phyloP scores from a whole-genome alignment of 164 flowering plant species.

The Nelumbo lutea region DNA sequence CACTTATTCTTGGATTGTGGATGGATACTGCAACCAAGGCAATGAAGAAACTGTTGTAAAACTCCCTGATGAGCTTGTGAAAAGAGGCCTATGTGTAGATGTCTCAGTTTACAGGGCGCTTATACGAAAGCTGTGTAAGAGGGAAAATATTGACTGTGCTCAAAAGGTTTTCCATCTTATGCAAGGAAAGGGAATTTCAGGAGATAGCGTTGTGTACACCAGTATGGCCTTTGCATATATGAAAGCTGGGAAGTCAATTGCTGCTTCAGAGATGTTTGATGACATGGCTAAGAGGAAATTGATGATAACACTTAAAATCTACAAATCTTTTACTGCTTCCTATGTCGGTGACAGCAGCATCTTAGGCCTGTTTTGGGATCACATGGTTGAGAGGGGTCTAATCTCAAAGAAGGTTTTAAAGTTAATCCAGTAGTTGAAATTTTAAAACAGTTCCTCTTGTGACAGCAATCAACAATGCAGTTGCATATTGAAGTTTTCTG shows the following conservation, averaged over 20 bases:
- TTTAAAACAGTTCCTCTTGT: no score
- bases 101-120: conserved; percentile 71
- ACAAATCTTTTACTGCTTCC: conserved; percentile 52
- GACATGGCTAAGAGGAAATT: conserved; percentile 61
- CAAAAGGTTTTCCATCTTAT: conserved; percentile 42
- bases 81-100: conserved; percentile 45
- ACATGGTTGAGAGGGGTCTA: conserved; percentile 42
- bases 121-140: conserved; percentile 68
- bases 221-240: conserved; percentile 64
- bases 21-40: conserved; percentile 52
- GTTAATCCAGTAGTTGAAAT: conserved; percentile 23
- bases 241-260: conserved; percentile 42
- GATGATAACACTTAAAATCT: conserved; percentile 56
- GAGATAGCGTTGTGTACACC: conserved; percentile 61
- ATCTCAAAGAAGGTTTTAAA: conserved; percentile 38
- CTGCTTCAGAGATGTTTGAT: conserved; percentile 47
- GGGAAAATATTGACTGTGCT: conserved; percentile 55
- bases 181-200: conserved; percentile 53
- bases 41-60: conserved; percentile 43
- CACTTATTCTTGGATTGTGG: conserved; percentile 80
- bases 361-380: conserved; percentile 54
- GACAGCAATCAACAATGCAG: no score
- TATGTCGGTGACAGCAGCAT: conserved; percentile 31
- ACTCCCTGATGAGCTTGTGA: conserved; percentile 49
- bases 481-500: no score